These are phyloP conservation scores for Peterozyma toletana DNA, from an alignment of 805 yeast genomes.

Conservation along the genomic window DNA sequence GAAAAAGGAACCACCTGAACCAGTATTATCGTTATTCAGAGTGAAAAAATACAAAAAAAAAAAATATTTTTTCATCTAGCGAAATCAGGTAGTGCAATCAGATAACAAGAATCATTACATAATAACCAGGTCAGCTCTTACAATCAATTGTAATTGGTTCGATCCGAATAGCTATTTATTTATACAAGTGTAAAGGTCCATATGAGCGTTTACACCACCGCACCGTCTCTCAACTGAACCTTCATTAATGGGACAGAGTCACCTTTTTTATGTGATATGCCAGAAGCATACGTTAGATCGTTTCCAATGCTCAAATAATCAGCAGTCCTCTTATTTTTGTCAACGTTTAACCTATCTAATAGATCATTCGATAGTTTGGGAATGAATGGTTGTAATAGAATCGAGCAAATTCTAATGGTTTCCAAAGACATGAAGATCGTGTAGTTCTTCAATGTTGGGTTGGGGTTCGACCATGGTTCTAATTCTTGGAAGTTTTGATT, in stretches of 20 bases:
- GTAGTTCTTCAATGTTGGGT: slow-evolving; percentile 9
- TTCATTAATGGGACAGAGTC: slow-evolving; percentile 22
- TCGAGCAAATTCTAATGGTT: slow-evolving; percentile 56
- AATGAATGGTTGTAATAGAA: slow-evolving; percentile 64
- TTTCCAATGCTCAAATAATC: slow-evolving; percentile 44
- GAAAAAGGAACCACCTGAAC: no score
- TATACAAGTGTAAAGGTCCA: no score
- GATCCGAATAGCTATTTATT: no score
- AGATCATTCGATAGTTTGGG: slow-evolving; percentile 55
- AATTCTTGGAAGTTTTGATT: slow-evolving; percentile 61
- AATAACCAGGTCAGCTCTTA: no score
- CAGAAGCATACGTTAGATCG: slow-evolving; percentile 55
- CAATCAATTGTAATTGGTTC: no score
- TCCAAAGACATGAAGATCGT: slow-evolving; percentile 61
- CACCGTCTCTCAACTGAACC: slow-evolving; percentile 10
- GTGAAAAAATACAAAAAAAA: background rate
- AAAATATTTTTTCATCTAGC: background rate
- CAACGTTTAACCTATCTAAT: slow-evolving; percentile 59
- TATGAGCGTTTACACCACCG: background rate
- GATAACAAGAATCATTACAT: slow-evolving; percentile 8
- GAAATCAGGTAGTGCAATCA: slow-evolving; percentile 6
- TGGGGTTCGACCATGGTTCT: slow-evolving; percentile 66
- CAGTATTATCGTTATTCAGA: no score
- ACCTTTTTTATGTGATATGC: slow-evolving; percentile 26
- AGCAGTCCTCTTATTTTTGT: slow-evolving; percentile 28